Conservation (phyloP, 352 stramenopile genomes). For the Pythium pyrilobum region DNA sequence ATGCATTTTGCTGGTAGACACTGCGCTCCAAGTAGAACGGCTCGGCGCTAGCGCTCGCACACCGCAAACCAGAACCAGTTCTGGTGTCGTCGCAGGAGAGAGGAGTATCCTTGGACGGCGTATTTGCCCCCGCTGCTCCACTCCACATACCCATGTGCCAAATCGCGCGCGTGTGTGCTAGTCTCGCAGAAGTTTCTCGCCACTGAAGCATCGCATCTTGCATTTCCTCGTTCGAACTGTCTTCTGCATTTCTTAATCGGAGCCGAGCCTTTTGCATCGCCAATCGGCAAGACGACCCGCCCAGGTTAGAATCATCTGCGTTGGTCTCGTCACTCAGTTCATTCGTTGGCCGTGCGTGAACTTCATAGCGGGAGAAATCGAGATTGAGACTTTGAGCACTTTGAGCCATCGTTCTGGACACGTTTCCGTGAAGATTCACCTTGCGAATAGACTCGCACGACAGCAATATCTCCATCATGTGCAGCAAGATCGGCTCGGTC, state of each 20-base stretch:
- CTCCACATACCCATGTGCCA: slow-evolving; percentile 15
- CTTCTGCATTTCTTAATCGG: slow-evolving; percentile 9
- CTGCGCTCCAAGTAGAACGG: slow-evolving; percentile 22
- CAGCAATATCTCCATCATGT: slow-evolving; percentile 49
- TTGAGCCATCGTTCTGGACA: slow-evolving; percentile 8
- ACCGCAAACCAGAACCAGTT: background rate
- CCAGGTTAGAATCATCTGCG: background rate
- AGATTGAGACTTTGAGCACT: slow-evolving; percentile 23
- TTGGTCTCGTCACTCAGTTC: background rate
- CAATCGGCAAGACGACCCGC: background rate
- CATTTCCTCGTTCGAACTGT: slow-evolving; percentile 12
- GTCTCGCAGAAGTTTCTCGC: slow-evolving; percentile 6
- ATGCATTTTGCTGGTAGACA: slow-evolving; percentile 18
- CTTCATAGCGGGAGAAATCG: slow-evolving; percentile 14
- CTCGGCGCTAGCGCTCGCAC: background rate
- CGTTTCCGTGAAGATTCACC: slow-evolving; percentile 18
- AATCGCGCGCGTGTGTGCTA: slow-evolving; percentile 17
- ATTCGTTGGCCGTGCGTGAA: background rate
- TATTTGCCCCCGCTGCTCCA: background rate
- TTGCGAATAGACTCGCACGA: slow-evolving; percentile 44
- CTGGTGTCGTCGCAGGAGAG: background rate
- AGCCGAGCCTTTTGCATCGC: slow-evolving; percentile 13
- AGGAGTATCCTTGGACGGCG: background rate
- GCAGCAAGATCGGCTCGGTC: slow-evolving; percentile 53
- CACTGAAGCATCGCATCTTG: slow-evolving; percentile 16